These are phyloP conservation scores for Backusella circina DNA, from an alignment of 192 early-diverging fungal genomes.

Conservation along the genomic window DNA sequence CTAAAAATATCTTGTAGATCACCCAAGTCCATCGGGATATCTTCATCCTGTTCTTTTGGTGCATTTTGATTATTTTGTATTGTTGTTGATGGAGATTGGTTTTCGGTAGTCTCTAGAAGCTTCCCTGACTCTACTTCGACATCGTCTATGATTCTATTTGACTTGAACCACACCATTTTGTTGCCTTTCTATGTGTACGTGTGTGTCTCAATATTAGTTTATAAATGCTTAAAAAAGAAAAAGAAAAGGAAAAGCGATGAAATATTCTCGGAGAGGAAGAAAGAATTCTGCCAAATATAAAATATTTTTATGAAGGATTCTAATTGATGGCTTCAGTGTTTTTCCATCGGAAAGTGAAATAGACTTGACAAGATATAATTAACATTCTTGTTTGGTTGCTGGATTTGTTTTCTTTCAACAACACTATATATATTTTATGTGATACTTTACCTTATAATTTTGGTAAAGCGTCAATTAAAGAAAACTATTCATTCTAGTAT, in stretches of 20 bases:
- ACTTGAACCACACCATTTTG: not conserved
- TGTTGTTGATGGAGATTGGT: not conserved
- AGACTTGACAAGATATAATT: too few relatives aligned
- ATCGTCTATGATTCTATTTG: not conserved
- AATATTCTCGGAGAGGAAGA: not conserved
- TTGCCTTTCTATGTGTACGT: not conserved
- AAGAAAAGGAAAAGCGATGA: not conserved
- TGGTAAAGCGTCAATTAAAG: too few relatives aligned
- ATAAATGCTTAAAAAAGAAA: not conserved
- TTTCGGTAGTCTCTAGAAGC: not conserved
- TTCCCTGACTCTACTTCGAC: not conserved
- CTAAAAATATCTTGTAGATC: conserved; percentile 22
- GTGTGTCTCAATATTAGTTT: too few relatives aligned
- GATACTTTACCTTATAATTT: too few relatives aligned
- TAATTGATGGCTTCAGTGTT: not conserved
- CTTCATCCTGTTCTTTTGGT: conserved; percentile 18
- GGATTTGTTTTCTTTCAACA: too few relatives aligned
- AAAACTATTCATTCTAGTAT: too few relatives aligned
- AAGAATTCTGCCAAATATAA: not conserved
- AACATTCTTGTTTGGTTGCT: too few relatives aligned
- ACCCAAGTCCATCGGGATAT: conserved; percentile 24
- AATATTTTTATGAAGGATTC: not conserved
- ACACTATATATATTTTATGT: too few relatives aligned
- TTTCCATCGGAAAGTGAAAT: not conserved
- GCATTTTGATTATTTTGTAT: not conserved